Evolutionary conservation across 768 basidiomycete species (phyloP).

Genomic region (Podaxis sp.): DNA sequence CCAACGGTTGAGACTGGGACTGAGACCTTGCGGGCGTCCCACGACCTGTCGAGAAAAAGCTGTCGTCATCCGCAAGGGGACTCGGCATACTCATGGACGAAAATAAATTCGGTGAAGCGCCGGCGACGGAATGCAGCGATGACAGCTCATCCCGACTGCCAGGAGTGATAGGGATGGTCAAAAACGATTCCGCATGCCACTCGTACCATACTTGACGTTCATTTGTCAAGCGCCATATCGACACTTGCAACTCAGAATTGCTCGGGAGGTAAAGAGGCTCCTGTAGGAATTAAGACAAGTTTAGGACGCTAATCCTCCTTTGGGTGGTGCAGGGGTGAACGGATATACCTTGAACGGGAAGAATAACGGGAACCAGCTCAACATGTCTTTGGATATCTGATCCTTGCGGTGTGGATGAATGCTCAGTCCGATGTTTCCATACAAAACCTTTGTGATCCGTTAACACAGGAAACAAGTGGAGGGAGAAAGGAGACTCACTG

Average conservation of each 20-base stretch:
- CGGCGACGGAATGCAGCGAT: slow-evolving; percentile 16
- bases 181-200: slow-evolving; percentile 94
- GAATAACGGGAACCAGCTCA: slow-evolving; percentile 98
- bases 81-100: slow-evolving; percentile 44
- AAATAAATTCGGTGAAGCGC: slow-evolving; percentile 16
- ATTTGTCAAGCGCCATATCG: slow-evolving; percentile 92
- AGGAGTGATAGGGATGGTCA: slow-evolving; percentile 52
- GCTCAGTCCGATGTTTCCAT: slow-evolving; percentile 86
- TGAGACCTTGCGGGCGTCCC: background rate
- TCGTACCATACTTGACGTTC: slow-evolving; percentile 96
- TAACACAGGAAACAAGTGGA: background rate
- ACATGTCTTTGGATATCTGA: slow-evolving; percentile 89
- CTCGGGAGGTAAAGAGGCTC: slow-evolving; percentile 93
- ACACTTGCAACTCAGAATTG: slow-evolving; percentile 88
- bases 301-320: slow-evolving; percentile 8
- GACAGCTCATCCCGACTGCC: slow-evolving; percentile 28
- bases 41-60: slow-evolving; percentile 21
- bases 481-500: slow-evolving; percentile 33
- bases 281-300: slow-evolving; percentile 34
- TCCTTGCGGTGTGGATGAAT: slow-evolving; percentile 92
- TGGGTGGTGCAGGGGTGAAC: background rate
- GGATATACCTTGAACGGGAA: slow-evolving; percentile 83
- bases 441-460: slow-evolving; percentile 50
- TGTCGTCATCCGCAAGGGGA: slow-evolving; percentile 67
- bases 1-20: background rate